A percentile compares a stretch with the other conserved stretches of the same genome.
Evolutionary conservation across 164 flowering plant species (phyloP).

Genomic region (Chloranthus sessilifolius): DNA sequence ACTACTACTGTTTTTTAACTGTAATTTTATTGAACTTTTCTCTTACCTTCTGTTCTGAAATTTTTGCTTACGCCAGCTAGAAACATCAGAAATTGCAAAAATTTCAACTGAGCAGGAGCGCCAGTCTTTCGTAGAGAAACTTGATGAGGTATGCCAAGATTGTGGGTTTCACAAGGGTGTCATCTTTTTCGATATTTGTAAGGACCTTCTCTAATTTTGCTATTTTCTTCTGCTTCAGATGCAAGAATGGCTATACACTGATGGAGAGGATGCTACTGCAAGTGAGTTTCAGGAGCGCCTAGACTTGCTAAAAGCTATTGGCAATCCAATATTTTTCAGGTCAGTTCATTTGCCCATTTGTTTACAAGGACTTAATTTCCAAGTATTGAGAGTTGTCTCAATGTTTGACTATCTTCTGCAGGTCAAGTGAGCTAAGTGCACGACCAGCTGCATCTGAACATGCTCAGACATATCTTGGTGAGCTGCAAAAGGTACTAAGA

Average conservation of each 20-base stretch:
- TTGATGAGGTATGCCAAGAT: constrained; percentile 62
- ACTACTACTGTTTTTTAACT: no score
- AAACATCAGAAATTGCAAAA: constrained; percentile 53
- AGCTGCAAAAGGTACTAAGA: constrained; percentile 61
- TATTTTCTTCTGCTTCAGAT: constrained; percentile 40
- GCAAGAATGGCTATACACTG: constrained; percentile 95
- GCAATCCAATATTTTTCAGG: constrained; percentile 95
- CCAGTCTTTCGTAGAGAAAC: constrained; percentile 64
- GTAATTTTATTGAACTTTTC: no score
- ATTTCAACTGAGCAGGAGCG: constrained; percentile 69
- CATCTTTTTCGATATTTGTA: background rate
- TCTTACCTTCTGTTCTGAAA: no score
- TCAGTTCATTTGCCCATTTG: constrained; percentile 7
- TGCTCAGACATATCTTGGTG: constrained; percentile 54
- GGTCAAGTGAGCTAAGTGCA: constrained; percentile 75
- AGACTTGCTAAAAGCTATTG: constrained; percentile 59
- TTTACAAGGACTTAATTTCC: background rate
- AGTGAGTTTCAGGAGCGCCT: constrained; percentile 66
- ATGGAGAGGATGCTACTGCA: constrained; percentile 95
- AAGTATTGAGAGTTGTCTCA: background rate
- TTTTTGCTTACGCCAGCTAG: constrained; percentile 51
- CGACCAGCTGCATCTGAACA: constrained; percentile 65
- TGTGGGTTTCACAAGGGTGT: background rate
- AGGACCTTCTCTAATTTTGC: constrained; percentile 1
- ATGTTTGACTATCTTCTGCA: constrained; percentile 20